Evolutionary conservation across 2,329 filamentous ascomycete genomes (phyloP), one percentile per base, ranked within the genome.

Genomic region (Fusarium algeriense): DNA sequence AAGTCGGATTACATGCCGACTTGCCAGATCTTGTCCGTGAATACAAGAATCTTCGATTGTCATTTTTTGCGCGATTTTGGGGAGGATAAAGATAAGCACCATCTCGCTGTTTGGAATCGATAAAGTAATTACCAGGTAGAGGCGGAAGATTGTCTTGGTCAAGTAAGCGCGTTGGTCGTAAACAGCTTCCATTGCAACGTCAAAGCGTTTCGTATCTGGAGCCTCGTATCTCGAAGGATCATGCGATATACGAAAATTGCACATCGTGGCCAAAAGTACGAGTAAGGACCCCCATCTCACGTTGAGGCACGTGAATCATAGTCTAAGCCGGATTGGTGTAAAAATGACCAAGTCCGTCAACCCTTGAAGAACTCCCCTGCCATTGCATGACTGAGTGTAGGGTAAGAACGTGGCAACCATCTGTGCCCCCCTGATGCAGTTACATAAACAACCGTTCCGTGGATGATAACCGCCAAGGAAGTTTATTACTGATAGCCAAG

Each of bases 101-200:
- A 35, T 3, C 0, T 49, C 46, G 20, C 28, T 17, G 9, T 1
- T 2, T 5, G 7, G 8, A 2, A 13, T n/a, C 2, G 14, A 34
- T 17, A n/a, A 34, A 34, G n/a, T 23, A n/a, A 6, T 34, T 4
- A 19, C 4, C 6, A 14, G 15, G 10, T 19, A 3, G 5, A 6
- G 12, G 17, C 13, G 7, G 2, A 19, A 34, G n/a, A 23, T 8
- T 3, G 2, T 6, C 13, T 13, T 2, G 13, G 20, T 0, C 35
- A 13, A 5, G 10, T 14, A 17, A 10, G n/a, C 11, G 1, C 15
- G 5, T 23, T 49, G 14, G 14, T n/a, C 5, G 4, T 23, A 9
- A 15, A 5, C 20, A 11, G 2, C 7, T 13, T 17, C 12, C 5
- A 7, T 1, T 46, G 26, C 8, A 46, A 15, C 4, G 9, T 17